Evolutionary conservation across 192 early-diverging fungal genomes (phyloP), one percentile per base, ranked within the genome.

Genomic region (Rhizoclosmatium sp.): DNA sequence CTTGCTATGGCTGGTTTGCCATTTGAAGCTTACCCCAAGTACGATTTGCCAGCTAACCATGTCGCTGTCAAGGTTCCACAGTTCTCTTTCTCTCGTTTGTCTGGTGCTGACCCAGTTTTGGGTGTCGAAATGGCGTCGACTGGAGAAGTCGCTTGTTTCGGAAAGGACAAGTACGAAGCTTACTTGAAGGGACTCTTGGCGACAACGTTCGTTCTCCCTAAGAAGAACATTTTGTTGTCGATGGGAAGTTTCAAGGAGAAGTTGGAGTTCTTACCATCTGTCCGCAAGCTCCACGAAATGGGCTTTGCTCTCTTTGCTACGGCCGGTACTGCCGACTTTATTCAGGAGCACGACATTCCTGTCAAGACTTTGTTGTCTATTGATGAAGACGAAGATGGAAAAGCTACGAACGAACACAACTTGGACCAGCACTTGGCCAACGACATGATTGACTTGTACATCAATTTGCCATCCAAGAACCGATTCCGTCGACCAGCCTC

Each of bases 121-220:
- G 98, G 98, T 80, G 97, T 99, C 3, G 98, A 98, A 88, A 99
- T 98, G 97, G 98, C 98, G 40, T 98, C 97, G 4, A 99, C 98
- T 2, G 98, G 98, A 81, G 98, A 98, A 89, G 98, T 99, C 41
- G 98, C 98, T 3, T 98, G 95, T 81, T 98, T 99, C 81, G 97
- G 98, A 42, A 91, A 91, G 68, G 94, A 96, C 86, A 98, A 98
- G 90, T 98, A 98, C 87, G 95, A 97, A 70, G 98, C 98, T 23
- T 99, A 99, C 84, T 87, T 98, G 71, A 98, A 98, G 92, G 95
- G 96, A 0, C 83, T 98, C 78, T 81, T 98, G 45, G 93, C 98
- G 51, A 99, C 97, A 31, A 95, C 95, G 2, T 96, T 99, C 84
- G 89, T 86, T 48, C 86, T 96, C 62, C 98, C 98, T 59, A 92